Percentiles rank a stretch among this genome's conserved stretches.
These are phyloP conservation scores for Rubroshorea leprosula DNA, from an alignment of 345 rosid species.

Conservation along the genomic window DNA sequence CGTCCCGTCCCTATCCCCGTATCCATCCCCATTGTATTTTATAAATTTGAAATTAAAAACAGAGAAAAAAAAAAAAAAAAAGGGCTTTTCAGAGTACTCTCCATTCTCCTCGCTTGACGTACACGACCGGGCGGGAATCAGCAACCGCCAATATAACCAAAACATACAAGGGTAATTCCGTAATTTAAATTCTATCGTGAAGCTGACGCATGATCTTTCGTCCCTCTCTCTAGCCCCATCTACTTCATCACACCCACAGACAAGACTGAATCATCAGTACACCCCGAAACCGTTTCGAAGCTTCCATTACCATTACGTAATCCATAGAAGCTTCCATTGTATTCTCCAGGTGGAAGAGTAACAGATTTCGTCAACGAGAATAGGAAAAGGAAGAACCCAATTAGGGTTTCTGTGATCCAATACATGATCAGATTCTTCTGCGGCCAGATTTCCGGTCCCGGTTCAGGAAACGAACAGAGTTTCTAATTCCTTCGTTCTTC, in stretches of 20 bases:
- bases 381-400: neutral
- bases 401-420: neutral
- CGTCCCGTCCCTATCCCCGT: too few relatives aligned
- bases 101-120: too few relatives aligned
- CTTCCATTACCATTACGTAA: neutral
- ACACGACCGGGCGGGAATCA: too few relatives aligned
- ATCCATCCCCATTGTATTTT: too few relatives aligned
- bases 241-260: neutral
- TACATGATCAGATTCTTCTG: slow-evolving; percentile 2
- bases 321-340: neutral
- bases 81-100: too few relatives aligned
- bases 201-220: slow-evolving; percentile 19
- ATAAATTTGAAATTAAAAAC: too few relatives aligned
- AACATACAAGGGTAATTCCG: neutral
- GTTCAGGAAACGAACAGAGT: neutral
- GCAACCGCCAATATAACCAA: too few relatives aligned
- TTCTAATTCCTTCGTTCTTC: neutral
- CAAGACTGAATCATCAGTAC: neutral
- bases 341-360: neutral
- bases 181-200: neutral
- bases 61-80: too few relatives aligned
- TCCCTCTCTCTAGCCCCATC: neutral
- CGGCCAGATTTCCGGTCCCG: neutral
- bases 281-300: neutral
- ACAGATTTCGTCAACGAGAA: neutral